These are phyloP conservation scores for Rhazya stricta DNA, from an alignment of 257 asterid species.

Conservation along the genomic window DNA sequence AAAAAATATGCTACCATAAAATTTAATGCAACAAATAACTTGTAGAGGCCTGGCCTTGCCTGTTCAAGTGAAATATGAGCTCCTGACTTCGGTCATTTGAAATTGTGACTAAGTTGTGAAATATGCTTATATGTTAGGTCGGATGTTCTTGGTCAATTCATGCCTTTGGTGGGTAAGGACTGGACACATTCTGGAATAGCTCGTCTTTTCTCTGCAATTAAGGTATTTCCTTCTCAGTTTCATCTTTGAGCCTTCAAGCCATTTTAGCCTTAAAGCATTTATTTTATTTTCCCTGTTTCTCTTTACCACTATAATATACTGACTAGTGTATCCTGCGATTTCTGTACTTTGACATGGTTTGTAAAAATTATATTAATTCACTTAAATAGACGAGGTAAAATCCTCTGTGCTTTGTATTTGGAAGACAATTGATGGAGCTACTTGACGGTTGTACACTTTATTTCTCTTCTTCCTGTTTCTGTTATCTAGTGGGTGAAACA, in stretches of 20 bases:
- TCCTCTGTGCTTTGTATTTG: neutral
- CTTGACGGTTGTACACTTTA: neutral
- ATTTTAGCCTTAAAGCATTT: slow-evolving; percentile 8
- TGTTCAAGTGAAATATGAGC: neutral
- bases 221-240: slow-evolving; percentile 45
- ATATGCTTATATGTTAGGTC: slow-evolving; percentile 58
- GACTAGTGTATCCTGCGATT: neutral
- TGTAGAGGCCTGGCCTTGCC: neutral
- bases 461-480: neutral
- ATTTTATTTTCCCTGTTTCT: neutral
- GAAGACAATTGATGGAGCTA: neutral
- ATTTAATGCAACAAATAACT: neutral
- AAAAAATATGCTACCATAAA: neutral
- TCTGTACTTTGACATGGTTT: neutral
- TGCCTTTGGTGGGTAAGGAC: slow-evolving; percentile 98
- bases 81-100: neutral
- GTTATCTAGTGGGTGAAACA: neutral
- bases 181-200: slow-evolving; percentile 99
- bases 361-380: neutral
- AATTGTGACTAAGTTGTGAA: neutral
- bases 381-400: neutral
- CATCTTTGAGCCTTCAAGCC: slow-evolving; percentile 4
- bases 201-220: slow-evolving; percentile 92
- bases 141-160: slow-evolving; percentile 98
- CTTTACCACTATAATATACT: neutral